phyloP scores from a whole-genome alignment of 1,284 basidiomycete species.

The Leccinum variabile region DNA sequence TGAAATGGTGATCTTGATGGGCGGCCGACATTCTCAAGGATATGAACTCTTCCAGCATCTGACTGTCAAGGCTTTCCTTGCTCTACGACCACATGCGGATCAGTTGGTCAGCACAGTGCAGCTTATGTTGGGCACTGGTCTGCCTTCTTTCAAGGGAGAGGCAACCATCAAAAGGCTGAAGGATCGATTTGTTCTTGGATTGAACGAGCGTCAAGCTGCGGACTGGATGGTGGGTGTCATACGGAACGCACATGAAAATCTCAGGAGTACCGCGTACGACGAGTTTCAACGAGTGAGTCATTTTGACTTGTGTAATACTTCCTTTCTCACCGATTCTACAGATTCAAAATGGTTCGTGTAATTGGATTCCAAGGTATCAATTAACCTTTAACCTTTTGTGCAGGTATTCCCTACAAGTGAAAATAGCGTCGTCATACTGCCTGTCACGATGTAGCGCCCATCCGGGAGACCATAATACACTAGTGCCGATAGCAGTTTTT shows the following conservation, averaged over 20 bases:
- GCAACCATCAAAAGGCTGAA: constrained; percentile 84
- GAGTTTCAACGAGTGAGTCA: constrained; percentile 80
- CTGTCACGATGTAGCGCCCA: not conserved
- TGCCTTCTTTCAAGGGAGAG: constrained; percentile 97
- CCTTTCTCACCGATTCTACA: constrained; percentile 29
- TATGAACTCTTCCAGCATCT: constrained; percentile 93
- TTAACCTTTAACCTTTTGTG: constrained; percentile 3
- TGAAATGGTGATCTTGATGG: constrained; percentile 98
- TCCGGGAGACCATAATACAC: not conserved
- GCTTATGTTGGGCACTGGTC: constrained; percentile 92
- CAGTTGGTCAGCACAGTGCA: constrained; percentile 87
- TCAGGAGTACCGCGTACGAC: constrained; percentile 89
- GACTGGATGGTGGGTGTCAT: constrained; percentile 90
- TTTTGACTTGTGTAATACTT: constrained; percentile 1
- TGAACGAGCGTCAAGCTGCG: constrained; percentile 90
- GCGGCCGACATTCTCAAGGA: constrained; percentile 89
- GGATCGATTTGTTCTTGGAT: constrained; percentile 82
- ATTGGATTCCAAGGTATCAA: not conserved
- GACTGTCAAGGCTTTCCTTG: constrained; percentile 94
- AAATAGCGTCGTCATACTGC: not conserved
- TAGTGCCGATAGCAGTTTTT: not conserved
- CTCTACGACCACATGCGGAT: constrained; percentile 87
- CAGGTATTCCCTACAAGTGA: constrained; percentile 58
- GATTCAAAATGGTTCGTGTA: constrained; percentile 53
- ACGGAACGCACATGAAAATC: constrained; percentile 92